Base-by-base conservation (phyloP, 164 flowering plant genomes). In the Vitis cinerea region DNA sequence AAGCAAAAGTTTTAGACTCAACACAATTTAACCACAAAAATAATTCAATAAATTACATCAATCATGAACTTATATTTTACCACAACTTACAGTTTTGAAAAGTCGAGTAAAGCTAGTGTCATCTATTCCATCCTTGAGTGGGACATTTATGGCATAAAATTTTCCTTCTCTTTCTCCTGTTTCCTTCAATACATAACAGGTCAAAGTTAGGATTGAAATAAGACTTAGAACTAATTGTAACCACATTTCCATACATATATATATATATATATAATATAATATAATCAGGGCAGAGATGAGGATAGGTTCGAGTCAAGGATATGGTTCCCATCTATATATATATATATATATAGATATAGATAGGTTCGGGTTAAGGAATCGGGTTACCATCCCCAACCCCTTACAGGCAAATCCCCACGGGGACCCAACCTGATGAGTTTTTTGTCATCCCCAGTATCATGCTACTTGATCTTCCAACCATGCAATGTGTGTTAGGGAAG, bases 81-180 rank as follows among this genome's bases (percentile, higher is more conserved):
- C 11, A 66, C 51, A 77, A 83, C 94, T 85, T 81, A 95, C 99
- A 10, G 86, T 83, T 70, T 90, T 95, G 81, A 95, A 95, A 65
- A 95, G 92, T 59, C 97, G 83, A 64, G 85, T 89, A 83, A 95
- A 95, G 81, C 97, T 89, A 51, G 82, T 50, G 75, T 95, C 99
- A 80, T 93, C 98, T 81, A 95, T 93, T 73, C 99, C 99, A 81
- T 95, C 90, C 84, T 89, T 95, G 65, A 95, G 89, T 15, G 99
- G 98, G 50, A 95, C 97, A 85, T 93, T 95, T 57, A 95, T 93
- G 69, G 99, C 94, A 82, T 95, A 95, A 65, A 76, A 85, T 78
- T 89, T 95, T 61, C 99, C 98, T 90, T 95, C 99, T 85, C 89
- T 86, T 80, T 93, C 97, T 75, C 99, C 98, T 70, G 83, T 80